Evolutionary conservation across 768 basidiomycete species (phyloP).

Genomic region (Pisolithus sp.): DNA sequence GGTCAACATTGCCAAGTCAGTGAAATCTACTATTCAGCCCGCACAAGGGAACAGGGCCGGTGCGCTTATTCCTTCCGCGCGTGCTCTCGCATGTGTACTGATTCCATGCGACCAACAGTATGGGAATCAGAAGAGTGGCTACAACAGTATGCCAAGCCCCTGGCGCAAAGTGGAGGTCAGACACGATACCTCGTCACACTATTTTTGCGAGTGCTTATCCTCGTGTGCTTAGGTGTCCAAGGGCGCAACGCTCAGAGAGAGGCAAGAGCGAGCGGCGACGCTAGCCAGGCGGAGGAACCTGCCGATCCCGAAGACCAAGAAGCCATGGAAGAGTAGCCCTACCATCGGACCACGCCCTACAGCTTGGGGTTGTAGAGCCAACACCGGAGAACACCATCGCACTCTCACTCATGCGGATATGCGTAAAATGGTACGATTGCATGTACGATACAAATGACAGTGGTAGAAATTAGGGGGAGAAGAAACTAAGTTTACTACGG

Average conservation of each 20-base stretch:
- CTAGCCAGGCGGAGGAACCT: constrained; percentile 19
- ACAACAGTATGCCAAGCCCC: constrained; percentile 70
- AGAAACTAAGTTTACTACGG: neutral
- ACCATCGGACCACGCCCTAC: neutral
- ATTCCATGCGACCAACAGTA: constrained; percentile 41
- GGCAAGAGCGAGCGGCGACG: constrained; percentile 13
- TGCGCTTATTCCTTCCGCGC: constrained; percentile 31
- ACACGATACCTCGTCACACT: constrained; percentile 2
- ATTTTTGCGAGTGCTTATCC: constrained; percentile 1
- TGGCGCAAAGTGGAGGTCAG: constrained; percentile 68
- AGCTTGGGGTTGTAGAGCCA: neutral
- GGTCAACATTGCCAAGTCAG: constrained; percentile 80
- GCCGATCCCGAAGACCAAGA: constrained; percentile 36
- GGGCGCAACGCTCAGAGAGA: constrained; percentile 36
- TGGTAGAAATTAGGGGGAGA: constrained; percentile 3
- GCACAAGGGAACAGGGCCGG: constrained; percentile 71
- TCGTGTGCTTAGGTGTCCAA: constrained; percentile 41
- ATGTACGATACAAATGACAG: constrained; percentile 1
- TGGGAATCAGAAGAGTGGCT: constrained; percentile 98
- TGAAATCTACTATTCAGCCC: constrained; percentile 60
- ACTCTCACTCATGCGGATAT: neutral
- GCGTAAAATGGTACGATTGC: neutral
- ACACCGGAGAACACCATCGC: neutral
- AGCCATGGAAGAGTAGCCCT: constrained; percentile 60
- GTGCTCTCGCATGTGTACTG: neutral